Base-by-base conservation (phyloP, 2,329 filamentous ascomycete genomes). In the Alternaria sp. region DNA sequence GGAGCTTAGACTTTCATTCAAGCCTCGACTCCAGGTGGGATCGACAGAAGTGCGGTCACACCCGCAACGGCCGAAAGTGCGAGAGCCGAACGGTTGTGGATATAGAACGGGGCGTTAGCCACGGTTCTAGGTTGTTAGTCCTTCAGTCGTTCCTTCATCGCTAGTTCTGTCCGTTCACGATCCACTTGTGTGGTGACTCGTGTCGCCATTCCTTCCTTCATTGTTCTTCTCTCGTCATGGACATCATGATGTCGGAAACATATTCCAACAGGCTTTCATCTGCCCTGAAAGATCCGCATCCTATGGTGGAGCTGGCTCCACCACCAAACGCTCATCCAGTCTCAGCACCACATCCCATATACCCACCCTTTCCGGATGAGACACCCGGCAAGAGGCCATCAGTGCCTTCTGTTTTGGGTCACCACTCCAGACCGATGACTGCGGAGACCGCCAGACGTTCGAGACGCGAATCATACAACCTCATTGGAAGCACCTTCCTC, bases 381-480 rank as follows among this genome's bases (percentile, higher is more conserved):
- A 16, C 22, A 22, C 49, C 48, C 46, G 43, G 53, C 1, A 41
- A 56, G 12, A 42, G 14, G 30, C 32, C 46, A 36, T 49, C 46
- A 20, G 46, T 49, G 8, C 46, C 46, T 49, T 49, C 46, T 5
- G 30, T 49, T 4, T n/a, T 49, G 46, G 46, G 46, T 14, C 32
- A 38, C 8, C 32, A 18, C 5, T 49, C 53, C 20, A 43, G 47
- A 28, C n/a, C 30, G 4, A 2, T 36, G 30, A 57, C 24, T 8
- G 28, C 53, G 12, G 30, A 32, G 20, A 39, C 32, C n/a, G 12
- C 47, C 12, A 51, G 42, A 20, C 41, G 18, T 1, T 36, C 46
- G 18, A 75, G 72, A 48, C 71, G 61, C 44, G 67, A 75, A 49
- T 75, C 72, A 14, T 75, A 67, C 54, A 59, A 67, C 22, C 47